These are phyloP conservation scores for Cordyceps javanica DNA, from an alignment of 2,329 filamentous ascomycete genomes.

Conservation along the genomic window DNA sequence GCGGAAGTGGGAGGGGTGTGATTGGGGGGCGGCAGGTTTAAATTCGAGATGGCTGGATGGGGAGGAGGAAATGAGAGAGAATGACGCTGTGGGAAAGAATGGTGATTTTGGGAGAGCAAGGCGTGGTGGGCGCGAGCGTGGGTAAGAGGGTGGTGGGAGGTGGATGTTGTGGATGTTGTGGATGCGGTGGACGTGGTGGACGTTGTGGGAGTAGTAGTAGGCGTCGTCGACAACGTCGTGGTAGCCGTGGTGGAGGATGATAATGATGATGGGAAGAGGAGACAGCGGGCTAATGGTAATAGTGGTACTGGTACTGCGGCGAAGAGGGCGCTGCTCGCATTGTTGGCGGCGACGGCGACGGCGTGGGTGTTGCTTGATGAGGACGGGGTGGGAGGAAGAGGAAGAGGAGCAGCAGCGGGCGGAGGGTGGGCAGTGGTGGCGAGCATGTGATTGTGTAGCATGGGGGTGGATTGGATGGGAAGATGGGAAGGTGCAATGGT, in stretches of 20 bases:
- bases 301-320: too few species aligned
- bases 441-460: slow-evolving; percentile 21
- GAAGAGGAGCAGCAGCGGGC: too few species aligned
- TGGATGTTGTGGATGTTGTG: neutral
- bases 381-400: too few species aligned
- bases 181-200: neutral
- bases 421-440: too few species aligned
- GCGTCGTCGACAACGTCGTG: too few species aligned
- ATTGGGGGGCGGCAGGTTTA: slow-evolving; percentile 5
- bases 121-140: slow-evolving; percentile 20
- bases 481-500: too few species aligned
- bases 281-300: too few species aligned
- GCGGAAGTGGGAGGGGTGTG: neutral
- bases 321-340: neutral
- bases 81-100: slow-evolving; percentile 15
- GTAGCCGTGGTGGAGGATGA: too few species aligned
- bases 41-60: neutral
- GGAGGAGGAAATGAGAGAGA: slow-evolving; percentile 16
- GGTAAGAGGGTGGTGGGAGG: slow-evolving; percentile 7
- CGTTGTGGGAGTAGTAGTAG: neutral
- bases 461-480: too few species aligned
- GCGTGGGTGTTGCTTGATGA: too few species aligned
- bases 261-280: too few species aligned
- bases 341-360: too few species aligned
- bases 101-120: slow-evolving; percentile 2